These are phyloP conservation scores for Xylariales sp. DNA, from an alignment of 2,329 filamentous ascomycete species.

Conservation along the genomic window DNA sequence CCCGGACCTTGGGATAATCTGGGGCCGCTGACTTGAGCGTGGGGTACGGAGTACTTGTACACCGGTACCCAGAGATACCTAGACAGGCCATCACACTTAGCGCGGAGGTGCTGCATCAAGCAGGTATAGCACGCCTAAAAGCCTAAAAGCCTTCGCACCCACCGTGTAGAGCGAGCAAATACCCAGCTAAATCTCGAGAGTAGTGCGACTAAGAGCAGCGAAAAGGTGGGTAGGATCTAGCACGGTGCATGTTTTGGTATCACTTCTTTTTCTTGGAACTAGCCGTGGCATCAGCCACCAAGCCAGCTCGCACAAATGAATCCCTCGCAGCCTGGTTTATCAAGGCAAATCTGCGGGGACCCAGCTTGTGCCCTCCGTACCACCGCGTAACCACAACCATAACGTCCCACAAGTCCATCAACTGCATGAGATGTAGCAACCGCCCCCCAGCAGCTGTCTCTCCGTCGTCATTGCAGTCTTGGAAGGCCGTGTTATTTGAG, in stretches of 20 bases:
- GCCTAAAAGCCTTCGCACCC: background rate
- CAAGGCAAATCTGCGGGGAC: conserved; percentile 87
- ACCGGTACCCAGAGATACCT: no score
- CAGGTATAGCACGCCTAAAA: background rate
- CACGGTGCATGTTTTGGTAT: conserved; percentile 10
- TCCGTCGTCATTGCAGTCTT: conserved; percentile 96
- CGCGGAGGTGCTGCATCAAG: no score
- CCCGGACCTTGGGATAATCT: conserved; percentile 12
- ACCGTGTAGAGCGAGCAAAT: background rate
- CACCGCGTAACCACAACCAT: conserved; percentile 94
- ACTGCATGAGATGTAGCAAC: conserved; percentile 88
- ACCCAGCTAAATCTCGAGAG: background rate
- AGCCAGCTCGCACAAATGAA: conserved; percentile 80
- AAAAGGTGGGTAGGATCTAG: no score
- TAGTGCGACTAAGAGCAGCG: background rate
- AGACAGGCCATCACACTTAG: no score
- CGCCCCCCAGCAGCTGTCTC: conserved; percentile 91
- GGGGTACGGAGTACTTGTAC: background rate
- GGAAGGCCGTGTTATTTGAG: conserved; percentile 68
- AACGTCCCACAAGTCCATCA: conserved; percentile 93
- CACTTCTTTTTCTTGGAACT: conserved; percentile 57
- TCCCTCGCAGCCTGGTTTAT: conserved; percentile 91
- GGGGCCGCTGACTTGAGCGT: conserved; percentile 4
- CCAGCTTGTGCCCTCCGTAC: conserved; percentile 93
- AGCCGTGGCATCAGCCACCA: conserved; percentile 65